Conservation (phyloP, 345 rosid genomes). For the Psidium friedrichsthalianum region DNA sequence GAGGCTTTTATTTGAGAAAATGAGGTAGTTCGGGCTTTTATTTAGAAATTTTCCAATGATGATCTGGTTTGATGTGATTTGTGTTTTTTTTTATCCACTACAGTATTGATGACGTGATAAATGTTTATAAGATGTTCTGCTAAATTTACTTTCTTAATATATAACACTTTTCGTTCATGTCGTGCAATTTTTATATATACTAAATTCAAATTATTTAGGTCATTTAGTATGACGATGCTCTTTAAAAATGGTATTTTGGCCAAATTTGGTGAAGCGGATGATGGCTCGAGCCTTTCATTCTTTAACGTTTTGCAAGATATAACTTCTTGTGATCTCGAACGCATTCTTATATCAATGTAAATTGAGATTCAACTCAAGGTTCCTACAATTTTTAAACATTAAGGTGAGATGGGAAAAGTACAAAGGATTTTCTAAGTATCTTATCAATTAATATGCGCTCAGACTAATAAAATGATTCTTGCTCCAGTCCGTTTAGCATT, state of each 20-base stretch:
- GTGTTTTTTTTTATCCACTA: too few species aligned
- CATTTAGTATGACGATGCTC: constrained; percentile 1
- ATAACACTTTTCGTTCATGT: too few species aligned
- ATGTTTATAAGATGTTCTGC: too few species aligned
- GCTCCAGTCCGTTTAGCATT: neutral
- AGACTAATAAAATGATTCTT: neutral
- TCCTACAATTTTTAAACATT: neutral
- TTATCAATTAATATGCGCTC: neutral
- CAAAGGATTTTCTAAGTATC: neutral
- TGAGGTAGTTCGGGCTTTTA: too few species aligned
- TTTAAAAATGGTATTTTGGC: neutral
- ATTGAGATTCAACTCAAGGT: neutral
- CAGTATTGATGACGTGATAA: too few species aligned
- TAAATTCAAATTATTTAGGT: too few species aligned
- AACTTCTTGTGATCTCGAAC: neutral
- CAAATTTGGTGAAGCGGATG: neutral
- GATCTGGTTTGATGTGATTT: too few species aligned
- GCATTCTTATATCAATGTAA: neutral
- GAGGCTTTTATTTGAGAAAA: too few species aligned
- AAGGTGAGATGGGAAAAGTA: neutral
- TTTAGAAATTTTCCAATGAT: too few species aligned
- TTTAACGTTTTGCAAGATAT: neutral
- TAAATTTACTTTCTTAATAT: too few species aligned
- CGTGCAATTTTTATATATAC: too few species aligned
- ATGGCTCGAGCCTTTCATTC: neutral